Evolutionary conservation across 257 asterid genomes (phyloP).

Genomic region (Solanum stenotomum): DNA sequence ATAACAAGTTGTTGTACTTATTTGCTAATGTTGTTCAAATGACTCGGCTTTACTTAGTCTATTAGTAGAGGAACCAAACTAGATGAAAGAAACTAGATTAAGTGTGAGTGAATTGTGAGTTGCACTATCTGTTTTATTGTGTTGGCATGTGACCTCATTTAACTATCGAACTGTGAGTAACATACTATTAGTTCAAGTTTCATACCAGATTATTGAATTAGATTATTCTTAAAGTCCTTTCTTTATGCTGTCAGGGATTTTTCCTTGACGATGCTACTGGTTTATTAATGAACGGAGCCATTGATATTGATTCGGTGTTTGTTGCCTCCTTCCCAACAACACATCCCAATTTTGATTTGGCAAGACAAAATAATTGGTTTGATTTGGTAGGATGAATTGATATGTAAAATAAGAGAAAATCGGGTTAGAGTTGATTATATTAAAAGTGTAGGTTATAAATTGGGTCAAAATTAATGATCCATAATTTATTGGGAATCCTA

Average conservation of each 20-base stretch:
- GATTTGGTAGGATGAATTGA: neutral
- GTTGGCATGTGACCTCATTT: constrained; percentile 89
- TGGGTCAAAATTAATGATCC: neutral
- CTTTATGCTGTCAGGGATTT: constrained; percentile 47
- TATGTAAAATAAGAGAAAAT: neutral
- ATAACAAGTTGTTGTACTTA: neutral
- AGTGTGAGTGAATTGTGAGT: neutral
- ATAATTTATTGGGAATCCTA: too few species aligned
- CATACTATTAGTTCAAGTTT: neutral
- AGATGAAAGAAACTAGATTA: neutral
- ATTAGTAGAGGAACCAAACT: neutral
- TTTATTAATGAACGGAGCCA: constrained; percentile 75
- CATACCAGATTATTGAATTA: neutral
- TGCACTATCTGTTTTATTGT: neutral
- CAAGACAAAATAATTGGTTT: neutral
- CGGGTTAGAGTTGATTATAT: too few species aligned
- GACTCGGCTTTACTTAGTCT: neutral
- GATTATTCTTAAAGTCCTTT: neutral
- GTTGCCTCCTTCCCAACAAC: constrained; percentile 84
- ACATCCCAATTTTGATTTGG: constrained; percentile 65
- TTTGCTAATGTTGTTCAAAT: neutral
- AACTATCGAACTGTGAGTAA: constrained; percentile 72
- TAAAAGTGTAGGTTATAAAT: neutral
- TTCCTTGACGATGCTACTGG: constrained; percentile 92
- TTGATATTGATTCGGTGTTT: constrained; percentile 72